phyloP scores from a whole-genome alignment of 1,139 yeast species.

The Hyphopichia khmerensis region DNA sequence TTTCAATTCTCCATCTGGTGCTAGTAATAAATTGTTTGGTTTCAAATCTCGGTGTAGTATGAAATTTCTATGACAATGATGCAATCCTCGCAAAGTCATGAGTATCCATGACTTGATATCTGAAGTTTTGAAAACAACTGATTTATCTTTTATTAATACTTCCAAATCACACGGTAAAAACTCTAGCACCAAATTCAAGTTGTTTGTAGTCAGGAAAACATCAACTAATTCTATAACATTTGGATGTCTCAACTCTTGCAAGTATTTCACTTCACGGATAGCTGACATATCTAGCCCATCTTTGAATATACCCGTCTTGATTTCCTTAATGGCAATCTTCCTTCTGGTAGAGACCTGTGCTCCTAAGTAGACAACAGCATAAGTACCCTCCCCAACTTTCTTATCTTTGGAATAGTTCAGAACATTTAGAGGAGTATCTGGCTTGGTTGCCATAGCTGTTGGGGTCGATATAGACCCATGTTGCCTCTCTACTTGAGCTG shows the following conservation, averaged over 20 bases:
- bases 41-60: slow-evolving; percentile 88
- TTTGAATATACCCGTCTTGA: slow-evolving; percentile 90
- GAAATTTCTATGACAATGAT: slow-evolving; percentile 90
- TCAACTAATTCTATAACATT: slow-evolving; percentile 88
- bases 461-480: background rate
- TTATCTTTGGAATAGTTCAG: slow-evolving; percentile 53
- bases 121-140: slow-evolving; percentile 75
- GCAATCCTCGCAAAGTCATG: slow-evolving; percentile 91
- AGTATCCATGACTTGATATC: slow-evolving; percentile 92
- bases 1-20: slow-evolving; percentile 85
- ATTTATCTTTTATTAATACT: slow-evolving; percentile 78
- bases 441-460: background rate
- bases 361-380: slow-evolving; percentile 94
- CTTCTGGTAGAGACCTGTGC: slow-evolving; percentile 56
- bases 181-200: slow-evolving; percentile 84
- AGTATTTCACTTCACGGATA: slow-evolving; percentile 86
- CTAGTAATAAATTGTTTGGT: slow-evolving; percentile 77
- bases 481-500: slow-evolving; percentile 1
- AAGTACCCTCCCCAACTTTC: slow-evolving; percentile 98
- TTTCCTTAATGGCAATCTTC: slow-evolving; percentile 88
- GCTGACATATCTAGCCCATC: slow-evolving; percentile 99
- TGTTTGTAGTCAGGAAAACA: slow-evolving; percentile 72
- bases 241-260: slow-evolving; percentile 79
- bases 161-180: slow-evolving; percentile 91
- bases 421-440: slow-evolving; percentile 1